Evolutionary conservation across 1,284 basidiomycete species (phyloP).

Genomic region (Gymnopus androsaceus): DNA sequence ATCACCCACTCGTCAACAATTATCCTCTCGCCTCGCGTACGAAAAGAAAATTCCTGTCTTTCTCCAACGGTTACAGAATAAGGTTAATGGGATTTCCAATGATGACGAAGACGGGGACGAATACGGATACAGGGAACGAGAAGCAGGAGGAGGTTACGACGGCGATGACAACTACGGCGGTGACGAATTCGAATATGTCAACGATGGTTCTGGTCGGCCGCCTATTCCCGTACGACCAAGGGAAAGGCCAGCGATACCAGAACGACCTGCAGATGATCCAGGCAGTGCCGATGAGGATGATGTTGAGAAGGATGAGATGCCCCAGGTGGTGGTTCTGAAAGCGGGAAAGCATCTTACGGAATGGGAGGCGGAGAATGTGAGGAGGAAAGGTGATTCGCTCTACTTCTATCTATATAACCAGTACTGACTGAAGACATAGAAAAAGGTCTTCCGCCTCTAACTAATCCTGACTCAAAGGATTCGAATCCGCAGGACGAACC

Average conservation of each 20-base stretch:
- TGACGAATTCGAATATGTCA: constrained; percentile 40
- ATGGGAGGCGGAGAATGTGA: constrained; percentile 75
- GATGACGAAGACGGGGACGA: constrained; percentile 44
- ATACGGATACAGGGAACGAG: constrained; percentile 27
- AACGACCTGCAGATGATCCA: constrained; percentile 69
- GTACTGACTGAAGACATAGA: constrained; percentile 32
- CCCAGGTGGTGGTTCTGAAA: constrained; percentile 83
- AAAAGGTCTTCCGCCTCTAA: constrained; percentile 46
- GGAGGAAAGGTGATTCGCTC: constrained; percentile 60
- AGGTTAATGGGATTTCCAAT: constrained; percentile 45
- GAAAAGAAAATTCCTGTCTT: constrained; percentile 56
- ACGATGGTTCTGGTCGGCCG: constrained; percentile 65
- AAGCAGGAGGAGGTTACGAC: background rate
- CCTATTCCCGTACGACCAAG: constrained; percentile 64
- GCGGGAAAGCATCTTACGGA: constrained; percentile 81
- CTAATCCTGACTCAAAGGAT: constrained; percentile 23
- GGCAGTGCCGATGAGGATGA: constrained; percentile 77
- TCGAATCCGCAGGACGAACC: constrained; percentile 17
- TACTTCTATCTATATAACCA: background rate
- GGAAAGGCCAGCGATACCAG: constrained; percentile 59
- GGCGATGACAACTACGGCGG: background rate
- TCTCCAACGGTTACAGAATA: constrained; percentile 60
- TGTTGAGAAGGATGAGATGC: constrained; percentile 72
- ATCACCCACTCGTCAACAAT: constrained; percentile 66
- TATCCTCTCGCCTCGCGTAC: constrained; percentile 66